phyloP scores from a whole-genome alignment of 345 rosid genomes.

The Sisymbrium altissimum region DNA sequence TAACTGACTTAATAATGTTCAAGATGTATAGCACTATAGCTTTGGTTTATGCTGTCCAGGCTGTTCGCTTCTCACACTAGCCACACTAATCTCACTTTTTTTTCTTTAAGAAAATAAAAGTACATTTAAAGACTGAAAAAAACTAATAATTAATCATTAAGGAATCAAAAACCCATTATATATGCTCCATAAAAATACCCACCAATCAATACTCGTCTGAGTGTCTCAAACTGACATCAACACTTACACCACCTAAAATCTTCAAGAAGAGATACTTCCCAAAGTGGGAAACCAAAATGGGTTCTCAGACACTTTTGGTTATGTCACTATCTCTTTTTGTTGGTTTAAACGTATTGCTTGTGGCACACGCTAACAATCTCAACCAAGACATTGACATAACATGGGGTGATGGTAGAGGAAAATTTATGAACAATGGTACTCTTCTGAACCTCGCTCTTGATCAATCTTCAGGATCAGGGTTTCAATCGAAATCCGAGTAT shows the following conservation, averaged over 20 bases:
- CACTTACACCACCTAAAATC: not conserved
- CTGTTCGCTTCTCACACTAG: constrained; percentile 31
- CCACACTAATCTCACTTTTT: constrained; percentile 26
- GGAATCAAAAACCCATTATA: not conserved
- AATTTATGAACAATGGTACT: constrained; percentile 33
- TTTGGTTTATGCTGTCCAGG: constrained; percentile 29
- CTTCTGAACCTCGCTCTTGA: constrained; percentile 43
- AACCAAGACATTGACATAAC: constrained; percentile 40
- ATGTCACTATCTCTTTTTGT: constrained; percentile 3
- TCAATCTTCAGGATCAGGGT: constrained; percentile 43
- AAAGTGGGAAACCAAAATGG: constrained; percentile 5
- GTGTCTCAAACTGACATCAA: constrained; percentile 11
- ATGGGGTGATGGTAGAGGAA: constrained; percentile 47
- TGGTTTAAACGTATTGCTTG: constrained; percentile 9
- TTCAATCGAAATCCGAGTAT: constrained; percentile 41
- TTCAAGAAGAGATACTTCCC: constrained; percentile 14
- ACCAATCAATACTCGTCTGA: constrained; percentile 9
- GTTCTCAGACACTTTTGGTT: not conserved
- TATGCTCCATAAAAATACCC: constrained; percentile 13
- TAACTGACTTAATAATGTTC: not conserved
- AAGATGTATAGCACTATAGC: constrained; percentile 20
- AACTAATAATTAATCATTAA: not conserved
- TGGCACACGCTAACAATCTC: constrained; percentile 31
- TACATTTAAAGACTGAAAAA: not conserved
- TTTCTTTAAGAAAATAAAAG: not conserved